Evolutionary conservation across 345 rosid genomes (phyloP), one percentile per base, ranked within the genome.

Genomic region (Bretschneidera sinensis): DNA sequence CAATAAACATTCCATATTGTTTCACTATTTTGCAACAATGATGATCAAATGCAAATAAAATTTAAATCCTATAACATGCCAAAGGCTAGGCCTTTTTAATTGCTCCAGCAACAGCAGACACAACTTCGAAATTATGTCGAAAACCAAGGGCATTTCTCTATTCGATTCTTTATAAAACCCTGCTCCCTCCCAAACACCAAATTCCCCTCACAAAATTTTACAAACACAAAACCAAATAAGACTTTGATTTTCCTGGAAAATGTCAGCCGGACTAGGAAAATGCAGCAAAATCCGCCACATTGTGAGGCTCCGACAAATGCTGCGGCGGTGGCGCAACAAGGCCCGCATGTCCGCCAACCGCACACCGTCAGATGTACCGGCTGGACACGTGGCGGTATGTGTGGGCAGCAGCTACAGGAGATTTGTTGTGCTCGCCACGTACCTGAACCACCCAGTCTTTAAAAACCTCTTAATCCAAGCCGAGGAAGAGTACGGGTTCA

Each of bases 201-300:
- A 52, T 48, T 71, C 91, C 83, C 54, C 68, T 28, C 62, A 34
- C 2, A n/a, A n/a, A n/a, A 22, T 31, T 55, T 25, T 39, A n/a
- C n/a, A n/a, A n/a, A n/a, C n/a, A n/a, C 45, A 5, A 48, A 61
- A 54, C 56, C 24, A 2, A 35, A 21, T 56, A 51, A 21, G 3
- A 9, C 19, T 6, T 19, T 23, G 48, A 15, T 9, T 61, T 45
- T 56, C 25, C 7, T 24, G 23, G 43, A 71, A 73, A 68, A 92
- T 87, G 98, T 65, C 90, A 0, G 74, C 71, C 20, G 76, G 85
- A 17, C 20, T 78, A 0, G 97, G 79, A 47, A 90, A 85, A 83
- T 86, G 95, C 96, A 73, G 86, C 76, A 94, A 83, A 76, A 94
- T 94, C 84, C 89, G 91, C 61, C 89, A 88, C 83, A 94, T 94